These are phyloP conservation scores for Pugionium cornutum DNA, from an alignment of 345 rosid species.

Conservation along the genomic window DNA sequence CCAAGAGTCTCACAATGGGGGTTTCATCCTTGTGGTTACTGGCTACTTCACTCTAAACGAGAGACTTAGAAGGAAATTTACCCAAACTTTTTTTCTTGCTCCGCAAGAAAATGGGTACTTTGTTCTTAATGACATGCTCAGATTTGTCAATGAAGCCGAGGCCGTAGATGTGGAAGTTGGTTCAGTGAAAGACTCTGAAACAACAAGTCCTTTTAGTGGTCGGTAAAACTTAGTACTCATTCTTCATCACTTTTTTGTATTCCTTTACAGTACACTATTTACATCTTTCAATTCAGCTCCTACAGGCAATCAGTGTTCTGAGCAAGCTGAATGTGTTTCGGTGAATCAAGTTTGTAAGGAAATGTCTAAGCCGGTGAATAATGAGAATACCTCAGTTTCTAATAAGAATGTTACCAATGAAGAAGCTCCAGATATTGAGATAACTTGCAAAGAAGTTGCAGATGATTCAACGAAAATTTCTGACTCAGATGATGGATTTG, in stretches of 20 bases:
- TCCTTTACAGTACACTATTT: not conserved
- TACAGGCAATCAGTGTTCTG: slow-evolving; percentile 15
- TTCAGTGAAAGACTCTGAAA: not conserved
- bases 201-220: slow-evolving; percentile 15
- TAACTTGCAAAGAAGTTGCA: slow-evolving; percentile 38
- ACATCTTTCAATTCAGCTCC: not conserved
- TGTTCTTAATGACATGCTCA: slow-evolving; percentile 73
- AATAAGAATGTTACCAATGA: slow-evolving; percentile 8
- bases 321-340: slow-evolving; percentile 16
- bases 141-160: slow-evolving; percentile 23
- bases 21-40: slow-evolving; percentile 67
- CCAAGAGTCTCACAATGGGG: slow-evolving; percentile 62
- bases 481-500: slow-evolving; percentile 41
- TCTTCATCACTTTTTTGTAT: not conserved
- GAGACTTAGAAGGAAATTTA: slow-evolving; percentile 48
- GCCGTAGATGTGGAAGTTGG: not conserved
- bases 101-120: slow-evolving; percentile 85
- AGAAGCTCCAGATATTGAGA: slow-evolving; percentile 8
- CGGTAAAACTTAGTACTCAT: not conserved
- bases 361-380: slow-evolving; percentile 41
- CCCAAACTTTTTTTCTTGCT: slow-evolving; percentile 76
- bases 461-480: slow-evolving; percentile 40
- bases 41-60: slow-evolving; percentile 61
- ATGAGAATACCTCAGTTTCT: slow-evolving; percentile 18
- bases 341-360: not conserved